phyloP scores from a whole-genome alignment of 345 rosid species.

The Mangifera indica region DNA sequence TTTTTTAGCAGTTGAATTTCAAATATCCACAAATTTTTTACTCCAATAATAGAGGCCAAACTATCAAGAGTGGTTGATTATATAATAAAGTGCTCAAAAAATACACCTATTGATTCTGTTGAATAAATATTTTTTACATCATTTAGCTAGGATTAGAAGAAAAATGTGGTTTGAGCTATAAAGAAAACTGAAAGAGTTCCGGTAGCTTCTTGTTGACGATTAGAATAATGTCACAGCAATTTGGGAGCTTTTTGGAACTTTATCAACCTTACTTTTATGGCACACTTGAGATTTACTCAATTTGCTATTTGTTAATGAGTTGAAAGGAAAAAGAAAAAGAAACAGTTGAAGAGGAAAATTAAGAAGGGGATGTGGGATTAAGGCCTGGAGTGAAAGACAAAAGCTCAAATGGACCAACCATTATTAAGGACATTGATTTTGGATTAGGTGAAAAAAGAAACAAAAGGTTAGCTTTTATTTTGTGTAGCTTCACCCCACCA shows the following conservation, averaged over 20 bases:
- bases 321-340: neutral
- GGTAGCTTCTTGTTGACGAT: slow-evolving; percentile 3
- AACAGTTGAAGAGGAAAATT: neutral
- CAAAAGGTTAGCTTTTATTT: slow-evolving; percentile 24
- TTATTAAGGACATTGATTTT: slow-evolving; percentile 15
- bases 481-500: slow-evolving; percentile 31
- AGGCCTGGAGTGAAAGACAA: slow-evolving; percentile 10
- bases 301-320: neutral
- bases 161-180: neutral
- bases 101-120: neutral
- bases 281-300: slow-evolving; percentile 3
- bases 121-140: neutral
- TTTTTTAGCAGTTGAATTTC: too few species aligned
- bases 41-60: too few species aligned
- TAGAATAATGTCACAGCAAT: neutral
- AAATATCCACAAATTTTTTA: too few species aligned
- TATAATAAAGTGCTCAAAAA: too few species aligned
- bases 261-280: neutral
- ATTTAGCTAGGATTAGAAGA: neutral
- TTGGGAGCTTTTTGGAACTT: neutral
- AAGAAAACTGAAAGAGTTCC: too few species aligned
- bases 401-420: slow-evolving; percentile 24
- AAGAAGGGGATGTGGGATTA: neutral
- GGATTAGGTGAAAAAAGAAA: slow-evolving; percentile 19
- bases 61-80: too few species aligned